phyloP scores from a whole-genome alignment of 2,329 filamentous ascomycete genomes.

The Hymenoscyphus occultus region DNA sequence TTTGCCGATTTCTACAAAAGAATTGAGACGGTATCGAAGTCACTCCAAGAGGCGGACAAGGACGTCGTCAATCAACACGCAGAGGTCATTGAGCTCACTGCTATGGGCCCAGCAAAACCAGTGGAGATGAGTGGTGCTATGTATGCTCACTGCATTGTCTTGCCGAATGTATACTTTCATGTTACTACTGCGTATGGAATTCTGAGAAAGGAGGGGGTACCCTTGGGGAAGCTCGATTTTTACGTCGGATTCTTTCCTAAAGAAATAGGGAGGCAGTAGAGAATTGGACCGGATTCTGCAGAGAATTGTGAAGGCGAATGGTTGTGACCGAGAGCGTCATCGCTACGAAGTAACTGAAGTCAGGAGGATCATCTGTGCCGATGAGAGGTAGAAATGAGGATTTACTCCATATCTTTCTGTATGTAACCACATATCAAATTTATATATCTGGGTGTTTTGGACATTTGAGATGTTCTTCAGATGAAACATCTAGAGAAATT shows the following conservation, averaged over 20 bases:
- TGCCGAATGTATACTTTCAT: constrained; percentile 64
- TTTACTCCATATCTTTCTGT: no score
- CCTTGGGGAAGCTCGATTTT: constrained; percentile 57
- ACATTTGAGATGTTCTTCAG: no score
- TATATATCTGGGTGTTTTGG: no score
- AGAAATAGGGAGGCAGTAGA: constrained; percentile 14
- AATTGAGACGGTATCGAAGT: background rate
- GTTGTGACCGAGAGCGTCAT: no score
- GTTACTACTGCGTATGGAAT: constrained; percentile 56
- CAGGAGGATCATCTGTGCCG: no score
- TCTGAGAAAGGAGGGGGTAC: constrained; percentile 56
- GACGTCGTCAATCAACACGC: background rate
- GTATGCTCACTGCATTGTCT: constrained; percentile 47
- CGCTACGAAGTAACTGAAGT: no score
- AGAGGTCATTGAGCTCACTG: constrained; percentile 9
- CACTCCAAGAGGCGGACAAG: background rate
- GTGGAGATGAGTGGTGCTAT: constrained; percentile 23
- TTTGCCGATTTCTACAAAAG: background rate
- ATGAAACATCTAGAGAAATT: no score
- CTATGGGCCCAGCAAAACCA: constrained; percentile 19
- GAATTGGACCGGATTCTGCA: no score
- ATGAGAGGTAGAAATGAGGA: no score
- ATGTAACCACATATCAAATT: no score
- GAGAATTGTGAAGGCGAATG: no score
- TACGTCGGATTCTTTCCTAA: constrained; percentile 19